Percentiles rank a stretch among this genome's conserved stretches.
These are phyloP conservation scores for Phyllosticta capitalensis DNA, from an alignment of 2,329 filamentous ascomycete species.

Conservation along the genomic window DNA sequence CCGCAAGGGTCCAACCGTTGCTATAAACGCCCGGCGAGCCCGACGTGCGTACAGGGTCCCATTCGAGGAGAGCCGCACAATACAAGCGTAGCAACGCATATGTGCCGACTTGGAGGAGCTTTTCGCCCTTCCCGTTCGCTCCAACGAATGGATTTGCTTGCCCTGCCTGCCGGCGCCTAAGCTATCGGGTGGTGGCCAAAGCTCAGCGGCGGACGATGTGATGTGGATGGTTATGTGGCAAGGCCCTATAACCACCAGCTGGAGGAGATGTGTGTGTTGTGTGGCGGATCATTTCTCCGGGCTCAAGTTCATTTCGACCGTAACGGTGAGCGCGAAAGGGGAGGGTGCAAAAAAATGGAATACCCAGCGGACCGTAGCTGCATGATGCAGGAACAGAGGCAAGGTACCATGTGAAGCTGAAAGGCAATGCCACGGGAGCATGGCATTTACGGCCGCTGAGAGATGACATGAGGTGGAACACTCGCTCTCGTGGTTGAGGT, in stretches of 20 bases:
- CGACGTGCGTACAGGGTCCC: background rate
- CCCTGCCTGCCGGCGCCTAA: background rate
- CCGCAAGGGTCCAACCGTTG: background rate
- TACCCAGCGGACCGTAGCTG: background rate
- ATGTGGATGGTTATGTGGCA: background rate
- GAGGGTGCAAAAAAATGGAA: background rate
- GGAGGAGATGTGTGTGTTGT: background rate
- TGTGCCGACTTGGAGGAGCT: background rate
- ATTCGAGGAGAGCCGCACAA: background rate
- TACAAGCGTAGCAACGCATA: background rate
- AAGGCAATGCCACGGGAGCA: slow-evolving; percentile 1
- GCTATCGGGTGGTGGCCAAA: background rate
- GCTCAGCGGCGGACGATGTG: background rate
- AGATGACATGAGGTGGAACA: slow-evolving; percentile 4
- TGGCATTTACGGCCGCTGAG: slow-evolving; percentile 6
- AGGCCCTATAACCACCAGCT: background rate
- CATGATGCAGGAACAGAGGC: background rate
- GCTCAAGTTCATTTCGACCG: background rate
- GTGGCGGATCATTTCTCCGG: background rate
- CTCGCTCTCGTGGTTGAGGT: slow-evolving; percentile 5
- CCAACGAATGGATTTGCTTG: no score
- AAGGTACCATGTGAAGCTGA: slow-evolving; percentile 4
- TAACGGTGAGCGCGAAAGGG: background rate
- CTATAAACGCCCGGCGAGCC: background rate
- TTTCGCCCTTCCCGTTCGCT: background rate